Evolutionary conservation across 1,284 basidiomycete species (phyloP).

Genomic region (Trametes versicolor): DNA sequence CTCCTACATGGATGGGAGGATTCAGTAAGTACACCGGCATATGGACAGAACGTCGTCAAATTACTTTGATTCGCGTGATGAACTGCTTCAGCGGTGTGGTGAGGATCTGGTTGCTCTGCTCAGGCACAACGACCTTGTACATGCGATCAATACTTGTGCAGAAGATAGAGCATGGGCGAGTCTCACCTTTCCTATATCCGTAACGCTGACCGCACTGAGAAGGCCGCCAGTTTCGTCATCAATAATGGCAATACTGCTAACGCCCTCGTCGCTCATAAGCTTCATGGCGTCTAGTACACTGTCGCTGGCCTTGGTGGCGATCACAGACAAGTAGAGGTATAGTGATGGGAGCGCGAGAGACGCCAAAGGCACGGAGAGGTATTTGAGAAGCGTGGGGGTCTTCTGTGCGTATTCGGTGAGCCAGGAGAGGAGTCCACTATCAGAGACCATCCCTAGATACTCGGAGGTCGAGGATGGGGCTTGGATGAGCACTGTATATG

Average conservation of each 20-base stretch:
- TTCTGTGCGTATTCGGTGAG: conserved; percentile 60
- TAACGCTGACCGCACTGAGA: conserved; percentile 80
- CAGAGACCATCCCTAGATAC: conserved; percentile 77
- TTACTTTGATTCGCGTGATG: conserved; percentile 73
- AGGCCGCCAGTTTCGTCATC: conserved; percentile 69
- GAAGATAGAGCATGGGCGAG: background rate
- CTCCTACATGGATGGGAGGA: conserved; percentile 50
- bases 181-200: conserved; percentile 75
- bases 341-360: conserved; percentile 72
- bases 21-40: conserved; percentile 2
- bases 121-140: conserved; percentile 72
- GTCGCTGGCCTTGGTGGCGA: conserved; percentile 64
- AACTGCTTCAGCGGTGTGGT: conserved; percentile 72
- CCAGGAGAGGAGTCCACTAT: conserved; percentile 70
- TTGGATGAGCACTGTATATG: conserved; percentile 58
- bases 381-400: conserved; percentile 59
- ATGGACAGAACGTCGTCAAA: conserved; percentile 4
- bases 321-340: conserved; percentile 66
- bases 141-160: background rate
- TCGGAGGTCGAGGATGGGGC: conserved; percentile 48
- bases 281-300: conserved; percentile 80
- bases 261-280: conserved; percentile 82
- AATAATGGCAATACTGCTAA: conserved; percentile 79
- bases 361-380: conserved; percentile 64
- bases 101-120: conserved; percentile 77